Percentiles rank a stretch among this genome's conserved stretches.
These are phyloP conservation scores for Petunia hybrid DNA, from an alignment of 305 asterid species.

Conservation along the genomic window DNA sequence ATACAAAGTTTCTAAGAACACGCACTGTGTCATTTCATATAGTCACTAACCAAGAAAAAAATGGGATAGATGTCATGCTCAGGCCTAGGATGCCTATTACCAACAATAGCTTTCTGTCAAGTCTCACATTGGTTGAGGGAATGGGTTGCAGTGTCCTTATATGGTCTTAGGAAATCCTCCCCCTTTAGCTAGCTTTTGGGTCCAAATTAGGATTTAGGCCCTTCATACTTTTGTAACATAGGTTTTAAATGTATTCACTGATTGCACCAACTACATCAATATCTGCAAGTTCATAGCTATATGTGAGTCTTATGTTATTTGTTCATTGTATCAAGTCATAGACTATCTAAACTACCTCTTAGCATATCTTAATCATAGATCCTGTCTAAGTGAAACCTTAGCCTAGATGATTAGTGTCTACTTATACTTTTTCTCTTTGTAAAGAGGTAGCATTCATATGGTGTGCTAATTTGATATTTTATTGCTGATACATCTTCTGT, in stretches of 20 bases:
- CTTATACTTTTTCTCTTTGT: neutral
- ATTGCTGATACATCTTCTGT: conserved; percentile 20
- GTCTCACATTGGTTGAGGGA: no score
- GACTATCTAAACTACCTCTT: conserved; percentile 4
- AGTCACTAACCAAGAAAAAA: neutral
- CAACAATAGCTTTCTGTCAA: neutral
- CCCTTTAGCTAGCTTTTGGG: no score
- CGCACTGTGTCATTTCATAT: neutral
- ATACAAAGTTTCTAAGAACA: neutral
- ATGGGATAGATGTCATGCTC: neutral
- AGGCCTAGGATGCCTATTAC: neutral
- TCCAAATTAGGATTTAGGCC: no score
- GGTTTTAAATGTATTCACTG: neutral
- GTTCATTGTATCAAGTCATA: neutral
- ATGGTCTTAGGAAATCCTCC: no score
- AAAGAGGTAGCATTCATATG: neutral
- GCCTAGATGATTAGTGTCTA: neutral
- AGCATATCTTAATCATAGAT: neutral
- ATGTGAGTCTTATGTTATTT: neutral
- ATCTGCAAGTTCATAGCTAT: neutral
- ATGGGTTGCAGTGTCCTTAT: no score
- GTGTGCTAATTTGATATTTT: neutral
- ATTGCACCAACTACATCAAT: neutral
- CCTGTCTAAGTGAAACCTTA: conserved; percentile 25
- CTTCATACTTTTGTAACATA: neutral